Percentiles rank a stretch among this genome's conserved stretches.
Evolutionary conservation across 768 basidiomycete species (phyloP).

Genomic region (Lactarius pseudohatsudake): DNA sequence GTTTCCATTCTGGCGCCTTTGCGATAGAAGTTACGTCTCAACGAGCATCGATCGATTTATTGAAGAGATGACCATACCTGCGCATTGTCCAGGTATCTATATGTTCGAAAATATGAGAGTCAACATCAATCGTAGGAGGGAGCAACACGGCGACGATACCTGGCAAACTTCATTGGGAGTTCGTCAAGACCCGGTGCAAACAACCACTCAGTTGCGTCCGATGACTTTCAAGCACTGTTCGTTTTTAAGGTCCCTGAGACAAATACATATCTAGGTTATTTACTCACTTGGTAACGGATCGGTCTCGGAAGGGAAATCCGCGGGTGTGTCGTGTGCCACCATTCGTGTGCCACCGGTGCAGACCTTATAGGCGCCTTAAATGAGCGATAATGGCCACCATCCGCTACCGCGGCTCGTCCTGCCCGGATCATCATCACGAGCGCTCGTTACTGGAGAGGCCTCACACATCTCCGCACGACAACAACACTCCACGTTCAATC

Average conservation of each 20-base stretch:
- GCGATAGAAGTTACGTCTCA: not conserved
- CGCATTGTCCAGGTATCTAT: constrained; percentile 28
- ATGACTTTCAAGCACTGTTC: not conserved
- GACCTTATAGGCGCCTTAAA: no score
- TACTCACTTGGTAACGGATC: not conserved
- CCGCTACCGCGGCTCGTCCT: no score
- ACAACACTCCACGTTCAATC: constrained; percentile 2
- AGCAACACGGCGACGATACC: constrained; percentile 11
- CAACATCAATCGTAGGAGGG: not conserved
- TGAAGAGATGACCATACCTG: constrained; percentile 14
- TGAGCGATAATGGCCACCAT: no score
- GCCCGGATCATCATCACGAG: no score
- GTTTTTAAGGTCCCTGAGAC: no score
- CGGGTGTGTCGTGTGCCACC: not conserved
- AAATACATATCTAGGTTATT: not conserved
- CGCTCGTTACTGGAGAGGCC: not conserved
- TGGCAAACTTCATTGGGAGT: constrained; percentile 27
- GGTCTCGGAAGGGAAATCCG: not conserved
- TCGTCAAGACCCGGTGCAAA: not conserved
- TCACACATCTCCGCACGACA: not conserved
- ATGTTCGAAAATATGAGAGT: constrained; percentile 1
- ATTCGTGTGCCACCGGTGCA: no score
- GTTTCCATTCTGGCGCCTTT: constrained; percentile 30
- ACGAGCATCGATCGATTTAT: not conserved
- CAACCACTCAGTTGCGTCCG: not conserved